These are phyloP conservation scores for Ogataea angusta DNA, from an alignment of 805 yeast species.

Conservation along the genomic window DNA sequence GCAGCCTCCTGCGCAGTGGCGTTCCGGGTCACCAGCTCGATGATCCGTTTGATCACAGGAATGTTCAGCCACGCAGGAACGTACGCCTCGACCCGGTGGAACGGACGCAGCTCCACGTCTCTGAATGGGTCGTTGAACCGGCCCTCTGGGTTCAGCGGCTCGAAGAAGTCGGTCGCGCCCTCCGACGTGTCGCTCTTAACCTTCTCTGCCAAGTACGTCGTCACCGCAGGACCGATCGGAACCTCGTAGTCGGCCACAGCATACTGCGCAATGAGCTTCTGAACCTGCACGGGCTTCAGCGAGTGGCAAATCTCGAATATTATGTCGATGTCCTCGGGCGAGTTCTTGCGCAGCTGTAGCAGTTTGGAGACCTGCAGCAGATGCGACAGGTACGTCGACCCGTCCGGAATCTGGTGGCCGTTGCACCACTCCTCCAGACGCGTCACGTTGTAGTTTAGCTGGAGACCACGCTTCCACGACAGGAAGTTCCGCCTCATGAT, in stretches of 20 bases:
- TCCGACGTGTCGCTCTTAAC: conserved; percentile 53
- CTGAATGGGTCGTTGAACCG: conserved; percentile 84
- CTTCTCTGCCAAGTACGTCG: conserved; percentile 75
- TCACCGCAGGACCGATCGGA: conserved; percentile 79
- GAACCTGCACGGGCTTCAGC: conserved; percentile 92
- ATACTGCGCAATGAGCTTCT: conserved; percentile 84
- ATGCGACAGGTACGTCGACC: conserved; percentile 78
- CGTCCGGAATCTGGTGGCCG: conserved; percentile 86
- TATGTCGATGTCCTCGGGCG: conserved; percentile 84
- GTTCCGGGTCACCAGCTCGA: conserved; percentile 81
- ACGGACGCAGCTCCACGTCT: conserved; percentile 68
- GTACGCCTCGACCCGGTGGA: conserved; percentile 80
- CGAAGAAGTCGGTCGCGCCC: conserved; percentile 62
- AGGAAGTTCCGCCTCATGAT: conserved; percentile 91
- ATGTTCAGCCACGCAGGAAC: conserved; percentile 93
- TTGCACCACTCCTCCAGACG: conserved; percentile 98
- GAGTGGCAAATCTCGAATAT: conserved; percentile 94
- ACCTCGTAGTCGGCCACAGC: conserved; percentile 91
- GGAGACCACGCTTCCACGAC: conserved; percentile 97
- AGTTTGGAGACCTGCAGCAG: conserved; percentile 90
- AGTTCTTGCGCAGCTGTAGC: conserved; percentile 85
- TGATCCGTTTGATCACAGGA: conserved; percentile 83
- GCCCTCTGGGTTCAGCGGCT: conserved; percentile 64
- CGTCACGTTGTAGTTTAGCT: conserved; percentile 93
- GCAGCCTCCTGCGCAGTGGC: conserved; percentile 65